Evolutionary conservation across 73 alveolate species (phyloP).

Genomic region (Paramecium bursaria): DNA sequence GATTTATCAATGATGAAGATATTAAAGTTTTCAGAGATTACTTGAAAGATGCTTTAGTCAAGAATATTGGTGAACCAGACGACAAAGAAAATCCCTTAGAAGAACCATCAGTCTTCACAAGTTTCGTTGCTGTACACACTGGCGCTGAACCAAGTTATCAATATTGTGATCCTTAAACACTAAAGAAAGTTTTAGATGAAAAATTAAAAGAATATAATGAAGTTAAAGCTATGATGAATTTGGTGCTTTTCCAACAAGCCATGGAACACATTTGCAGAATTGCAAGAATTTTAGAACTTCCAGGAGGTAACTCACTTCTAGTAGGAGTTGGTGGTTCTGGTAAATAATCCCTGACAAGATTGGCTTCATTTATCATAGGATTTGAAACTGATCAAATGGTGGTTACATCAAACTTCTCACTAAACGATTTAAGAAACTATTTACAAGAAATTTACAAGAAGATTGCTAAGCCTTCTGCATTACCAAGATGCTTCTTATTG

Average conservation of each 20-base stretch:
- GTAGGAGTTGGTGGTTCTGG: conserved; percentile 99
- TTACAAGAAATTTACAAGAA: conserved; percentile 96
- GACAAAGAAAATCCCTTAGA: conserved; percentile 85
- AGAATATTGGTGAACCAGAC: conserved; percentile 66
- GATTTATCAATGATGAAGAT: conserved; percentile 95
- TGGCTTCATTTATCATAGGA: conserved; percentile 96
- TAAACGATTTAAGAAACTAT: conserved; percentile 86
- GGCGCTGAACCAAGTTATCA: conserved; percentile 73
- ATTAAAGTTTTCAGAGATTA: conserved; percentile 81
- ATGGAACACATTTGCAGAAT: conserved; percentile 98
- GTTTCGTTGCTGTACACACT: conserved; percentile 88
- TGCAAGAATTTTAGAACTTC: conserved; percentile 96
- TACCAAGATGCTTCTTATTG: conserved; percentile 94
- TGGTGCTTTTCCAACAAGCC: conserved; percentile 98
- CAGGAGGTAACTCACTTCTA: conserved; percentile 98
- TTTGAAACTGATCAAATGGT: conserved; percentile 95
- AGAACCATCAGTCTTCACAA: conserved; percentile 87
- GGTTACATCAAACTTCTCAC: conserved; percentile 94
- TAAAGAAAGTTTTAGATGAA: conserved; percentile 94
- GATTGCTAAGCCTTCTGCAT: conserved; percentile 96
- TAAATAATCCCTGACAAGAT: conserved; percentile 95
- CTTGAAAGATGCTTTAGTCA: conserved; percentile 53
- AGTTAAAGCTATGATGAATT: conserved; percentile 94
- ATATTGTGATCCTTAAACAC: conserved; percentile 66
- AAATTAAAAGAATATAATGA: conserved; percentile 97